These are phyloP conservation scores for Aspergillus viridinutans DNA, from an alignment of 2,329 filamentous ascomycete species.

Conservation along the genomic window DNA sequence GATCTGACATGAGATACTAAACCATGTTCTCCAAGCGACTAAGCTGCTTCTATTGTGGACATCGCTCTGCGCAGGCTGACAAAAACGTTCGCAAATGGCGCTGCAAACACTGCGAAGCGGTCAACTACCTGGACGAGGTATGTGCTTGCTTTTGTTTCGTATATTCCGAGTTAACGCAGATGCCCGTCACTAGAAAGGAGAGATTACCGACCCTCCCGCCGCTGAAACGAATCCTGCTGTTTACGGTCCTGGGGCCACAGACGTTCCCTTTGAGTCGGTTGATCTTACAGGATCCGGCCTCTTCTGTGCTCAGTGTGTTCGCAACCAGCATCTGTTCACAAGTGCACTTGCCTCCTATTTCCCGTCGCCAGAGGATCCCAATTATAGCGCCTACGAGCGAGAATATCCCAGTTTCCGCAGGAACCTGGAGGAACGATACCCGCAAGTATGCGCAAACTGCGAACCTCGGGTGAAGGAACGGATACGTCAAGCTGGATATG, in stretches of 20 bases:
- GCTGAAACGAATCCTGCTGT: conserved; percentile 47
- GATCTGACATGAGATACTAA: conserved; percentile 32
- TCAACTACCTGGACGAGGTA: conserved; percentile 87
- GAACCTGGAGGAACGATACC: conserved; percentile 76
- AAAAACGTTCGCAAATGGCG: conserved; percentile 64
- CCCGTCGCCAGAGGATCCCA: conserved; percentile 59
- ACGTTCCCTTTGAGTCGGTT: conserved; percentile 44
- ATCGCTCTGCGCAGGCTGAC: conserved; percentile 58
- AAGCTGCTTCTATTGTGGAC: conserved; percentile 80
- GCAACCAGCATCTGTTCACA: conserved; percentile 82
- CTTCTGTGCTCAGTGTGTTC: conserved; percentile 75
- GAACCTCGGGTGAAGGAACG: conserved; percentile 67
- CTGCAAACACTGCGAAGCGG: conserved; percentile 75
- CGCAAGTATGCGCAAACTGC: conserved; percentile 80
- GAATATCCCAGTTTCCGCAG: conserved; percentile 66
- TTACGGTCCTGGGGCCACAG: conserved; percentile 31
- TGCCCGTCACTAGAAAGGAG: conserved; percentile 60
- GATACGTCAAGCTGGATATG: conserved; percentile 69
- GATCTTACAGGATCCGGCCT: conserved; percentile 38
- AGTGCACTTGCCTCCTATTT: conserved; percentile 76
- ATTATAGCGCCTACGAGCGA: conserved; percentile 64
- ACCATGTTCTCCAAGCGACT: conserved; percentile 46
- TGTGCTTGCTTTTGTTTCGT: conserved; percentile 15
- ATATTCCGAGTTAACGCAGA: conserved; percentile 18
- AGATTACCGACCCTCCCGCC: conserved; percentile 81